These are phyloP conservation scores for Saccharomyces hybrid DNA, from an alignment of 1,139 yeast species.

Conservation along the genomic window DNA sequence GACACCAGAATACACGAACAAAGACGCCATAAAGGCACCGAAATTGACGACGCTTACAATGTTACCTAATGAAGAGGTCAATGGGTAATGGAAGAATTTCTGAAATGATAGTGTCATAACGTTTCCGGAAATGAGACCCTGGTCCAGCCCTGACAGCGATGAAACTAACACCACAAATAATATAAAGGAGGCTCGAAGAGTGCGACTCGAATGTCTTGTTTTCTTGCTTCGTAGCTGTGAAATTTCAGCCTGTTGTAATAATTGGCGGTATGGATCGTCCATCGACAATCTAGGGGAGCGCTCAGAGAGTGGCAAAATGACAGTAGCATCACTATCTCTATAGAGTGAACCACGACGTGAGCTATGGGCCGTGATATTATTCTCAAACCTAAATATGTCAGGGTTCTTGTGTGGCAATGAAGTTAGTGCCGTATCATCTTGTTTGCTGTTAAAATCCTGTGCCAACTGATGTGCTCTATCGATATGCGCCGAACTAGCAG, in stretches of 20 bases:
- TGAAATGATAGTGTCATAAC: neutral
- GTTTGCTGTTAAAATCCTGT: constrained; percentile 9
- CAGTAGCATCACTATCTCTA: constrained; percentile 9
- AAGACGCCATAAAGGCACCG: neutral
- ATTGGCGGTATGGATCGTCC: constrained; percentile 2
- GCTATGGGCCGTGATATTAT: neutral
- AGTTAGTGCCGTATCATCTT: constrained; percentile 8
- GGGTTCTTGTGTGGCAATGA: constrained; percentile 12
- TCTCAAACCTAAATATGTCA: constrained; percentile 11
- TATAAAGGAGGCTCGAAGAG: neutral
- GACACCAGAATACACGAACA: neutral
- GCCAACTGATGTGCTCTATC: neutral
- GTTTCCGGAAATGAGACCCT: neutral
- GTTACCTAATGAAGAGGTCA: neutral
- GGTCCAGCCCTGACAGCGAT: neutral
- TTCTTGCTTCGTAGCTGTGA: neutral
- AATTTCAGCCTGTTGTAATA: neutral
- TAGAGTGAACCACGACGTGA: constrained; percentile 7
- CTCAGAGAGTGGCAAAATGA: constrained; percentile 1
- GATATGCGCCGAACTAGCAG: neutral
- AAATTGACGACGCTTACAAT: neutral
- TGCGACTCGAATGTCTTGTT: neutral
- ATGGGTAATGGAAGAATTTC: neutral
- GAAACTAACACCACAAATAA: neutral
- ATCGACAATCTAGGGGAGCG: neutral